Conservation (phyloP, 2,329 filamentous ascomycete genomes). For the Capronia epimyces region DNA sequence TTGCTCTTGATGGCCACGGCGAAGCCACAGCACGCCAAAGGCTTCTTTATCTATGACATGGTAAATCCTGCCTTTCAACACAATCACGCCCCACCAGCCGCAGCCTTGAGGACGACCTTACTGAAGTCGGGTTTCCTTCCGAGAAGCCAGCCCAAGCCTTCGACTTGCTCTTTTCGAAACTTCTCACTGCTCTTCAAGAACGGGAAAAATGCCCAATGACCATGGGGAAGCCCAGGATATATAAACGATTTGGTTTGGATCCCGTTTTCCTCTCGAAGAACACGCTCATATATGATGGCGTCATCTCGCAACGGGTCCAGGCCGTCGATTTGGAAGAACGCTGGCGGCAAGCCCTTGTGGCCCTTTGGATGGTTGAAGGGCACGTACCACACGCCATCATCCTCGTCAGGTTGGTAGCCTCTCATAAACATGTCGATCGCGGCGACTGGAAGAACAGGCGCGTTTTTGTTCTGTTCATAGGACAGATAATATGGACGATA, state of each 20-base stretch:
- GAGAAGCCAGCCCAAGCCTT: slow-evolving; percentile 24
- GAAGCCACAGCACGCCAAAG: too few species aligned
- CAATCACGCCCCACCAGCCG: not conserved
- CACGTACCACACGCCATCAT: slow-evolving; percentile 21
- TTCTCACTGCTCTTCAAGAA: slow-evolving; percentile 26
- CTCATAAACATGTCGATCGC: slow-evolving; percentile 30
- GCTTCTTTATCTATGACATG: not conserved
- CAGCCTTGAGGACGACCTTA: not conserved
- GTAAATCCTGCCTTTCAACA: not conserved
- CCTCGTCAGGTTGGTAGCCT: slow-evolving; percentile 23
- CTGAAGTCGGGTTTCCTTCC: slow-evolving; percentile 10
- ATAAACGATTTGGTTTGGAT: slow-evolving; percentile 31
- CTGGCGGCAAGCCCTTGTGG: slow-evolving; percentile 30
- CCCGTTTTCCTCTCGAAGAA: slow-evolving; percentile 26
- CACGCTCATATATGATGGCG: slow-evolving; percentile 29
- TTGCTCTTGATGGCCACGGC: not conserved
- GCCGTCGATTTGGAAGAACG: slow-evolving; percentile 31
- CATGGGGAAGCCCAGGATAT: slow-evolving; percentile 34
- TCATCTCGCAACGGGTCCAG: slow-evolving; percentile 31
- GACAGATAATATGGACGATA: slow-evolving; percentile 33
- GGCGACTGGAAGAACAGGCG: slow-evolving; percentile 34
- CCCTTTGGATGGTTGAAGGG: slow-evolving; percentile 27
- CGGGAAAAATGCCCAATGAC: slow-evolving; percentile 30
- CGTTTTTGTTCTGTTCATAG: slow-evolving; percentile 41
- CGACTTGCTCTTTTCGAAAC: slow-evolving; percentile 26